Percentiles rank a stretch among this genome's conserved stretches.
Evolutionary conservation across 441 rosid genomes (phyloP).

Genomic region (Pelargonium cotyledonis): DNA sequence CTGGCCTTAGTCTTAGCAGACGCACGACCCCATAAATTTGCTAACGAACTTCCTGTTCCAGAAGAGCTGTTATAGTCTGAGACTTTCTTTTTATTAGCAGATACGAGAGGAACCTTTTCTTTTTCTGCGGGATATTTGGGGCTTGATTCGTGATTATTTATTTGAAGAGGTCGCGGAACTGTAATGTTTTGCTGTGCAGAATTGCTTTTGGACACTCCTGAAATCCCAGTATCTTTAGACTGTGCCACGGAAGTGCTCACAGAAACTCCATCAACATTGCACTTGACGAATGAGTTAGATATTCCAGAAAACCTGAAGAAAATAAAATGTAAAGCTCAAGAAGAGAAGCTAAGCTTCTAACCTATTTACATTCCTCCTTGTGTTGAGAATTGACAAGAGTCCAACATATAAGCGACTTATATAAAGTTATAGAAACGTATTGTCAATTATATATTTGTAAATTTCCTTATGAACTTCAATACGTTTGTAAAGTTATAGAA

Average conservation of each 20-base stretch:
- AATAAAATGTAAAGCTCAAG: slow-evolving; percentile 13
- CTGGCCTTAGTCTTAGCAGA: slow-evolving; percentile 47
- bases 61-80: slow-evolving; percentile 37
- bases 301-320: slow-evolving; percentile 68
- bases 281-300: slow-evolving; percentile 52
- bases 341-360: slow-evolving; percentile 8
- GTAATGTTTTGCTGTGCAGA: slow-evolving; percentile 24
- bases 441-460: no score
- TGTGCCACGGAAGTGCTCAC: slow-evolving; percentile 26
- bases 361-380: neutral
- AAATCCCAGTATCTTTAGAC: slow-evolving; percentile 29
- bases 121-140: slow-evolving; percentile 31
- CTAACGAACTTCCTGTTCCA: slow-evolving; percentile 47
- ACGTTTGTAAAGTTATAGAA: no score
- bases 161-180: slow-evolving; percentile 27
- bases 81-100: slow-evolving; percentile 37
- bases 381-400: neutral
- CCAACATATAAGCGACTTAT: neutral
- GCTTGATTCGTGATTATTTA: slow-evolving; percentile 35
- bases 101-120: slow-evolving; percentile 34
- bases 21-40: slow-evolving; percentile 72
- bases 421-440: no score
- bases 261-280: slow-evolving; percentile 37
- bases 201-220: slow-evolving; percentile 29
- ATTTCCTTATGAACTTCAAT: no score